Evolutionary conservation across 2,329 filamentous ascomycete species (phyloP).

Genomic region (Pseudodiploospora longispora): DNA sequence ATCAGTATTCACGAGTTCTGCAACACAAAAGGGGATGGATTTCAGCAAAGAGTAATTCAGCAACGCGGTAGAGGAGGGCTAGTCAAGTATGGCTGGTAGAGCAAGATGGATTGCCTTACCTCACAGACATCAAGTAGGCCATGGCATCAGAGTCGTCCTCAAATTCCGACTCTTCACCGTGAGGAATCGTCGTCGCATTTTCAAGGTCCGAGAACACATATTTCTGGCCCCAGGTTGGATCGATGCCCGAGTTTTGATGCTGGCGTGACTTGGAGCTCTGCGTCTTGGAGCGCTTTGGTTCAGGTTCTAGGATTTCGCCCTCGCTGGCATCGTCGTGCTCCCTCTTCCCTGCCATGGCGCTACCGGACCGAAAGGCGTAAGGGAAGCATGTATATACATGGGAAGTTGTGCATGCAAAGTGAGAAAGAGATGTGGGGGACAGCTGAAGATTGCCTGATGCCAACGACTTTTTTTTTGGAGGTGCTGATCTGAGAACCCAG

Average conservation of each 20-base stretch:
- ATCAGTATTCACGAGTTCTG: constrained; percentile 32
- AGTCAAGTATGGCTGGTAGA: not conserved
- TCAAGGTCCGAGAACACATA: constrained; percentile 61
- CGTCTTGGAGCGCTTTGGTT: constrained; percentile 18
- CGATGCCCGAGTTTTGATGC: constrained; percentile 39
- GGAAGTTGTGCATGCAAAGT: not conserved
- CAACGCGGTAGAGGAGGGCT: not conserved
- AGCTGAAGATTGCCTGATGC: too few relatives aligned
- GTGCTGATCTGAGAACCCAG: too few relatives aligned
- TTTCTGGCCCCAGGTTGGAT: constrained; percentile 63
- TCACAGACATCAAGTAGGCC: constrained; percentile 62
- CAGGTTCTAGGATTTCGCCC: constrained; percentile 16
- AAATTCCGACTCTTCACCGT: constrained; percentile 55
- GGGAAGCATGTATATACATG: not conserved
- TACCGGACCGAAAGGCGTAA: not conserved
- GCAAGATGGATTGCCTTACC: constrained; percentile 41
- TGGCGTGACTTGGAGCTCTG: constrained; percentile 26
- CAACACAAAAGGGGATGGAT: not conserved
- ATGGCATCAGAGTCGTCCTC: constrained; percentile 61
- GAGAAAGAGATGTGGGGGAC: too few relatives aligned
- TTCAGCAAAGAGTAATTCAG: constrained; percentile 7
- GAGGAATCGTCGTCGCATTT: constrained; percentile 34
- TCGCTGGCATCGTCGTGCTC: constrained; percentile 22
- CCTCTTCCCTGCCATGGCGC: constrained; percentile 29
- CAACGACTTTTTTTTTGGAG: too few relatives aligned